Percentiles rank a stretch among this genome's conserved stretches.
Evolutionary conservation across 345 rosid genomes (phyloP).

Genomic region (Salix suchowensis): DNA sequence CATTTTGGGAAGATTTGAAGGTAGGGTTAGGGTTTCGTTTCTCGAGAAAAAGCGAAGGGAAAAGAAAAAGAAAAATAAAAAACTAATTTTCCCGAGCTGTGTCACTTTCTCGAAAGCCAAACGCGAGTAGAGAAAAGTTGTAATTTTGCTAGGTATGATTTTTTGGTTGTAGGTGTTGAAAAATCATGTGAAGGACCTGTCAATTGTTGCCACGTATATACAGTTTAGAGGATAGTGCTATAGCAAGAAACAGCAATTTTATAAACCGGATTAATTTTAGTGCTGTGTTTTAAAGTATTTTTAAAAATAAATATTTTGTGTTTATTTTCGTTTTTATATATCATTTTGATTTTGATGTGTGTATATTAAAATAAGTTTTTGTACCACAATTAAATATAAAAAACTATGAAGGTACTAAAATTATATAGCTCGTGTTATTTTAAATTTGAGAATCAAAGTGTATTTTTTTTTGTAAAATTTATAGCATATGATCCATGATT

Average conservation of each 20-base stretch:
- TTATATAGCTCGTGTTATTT: no score
- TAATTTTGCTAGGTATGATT: background rate
- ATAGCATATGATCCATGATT: no score
- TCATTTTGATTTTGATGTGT: no score
- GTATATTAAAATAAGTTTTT: no score
- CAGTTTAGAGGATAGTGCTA: no score
- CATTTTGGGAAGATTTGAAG: constrained; percentile 10
- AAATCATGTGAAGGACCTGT: constrained; percentile 5
- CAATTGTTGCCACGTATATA: background rate
- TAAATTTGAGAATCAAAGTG: no score
- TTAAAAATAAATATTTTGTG: no score
- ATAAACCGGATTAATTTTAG: background rate
- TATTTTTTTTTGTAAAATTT: no score
- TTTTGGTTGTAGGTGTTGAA: background rate
- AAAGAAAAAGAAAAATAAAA: background rate
- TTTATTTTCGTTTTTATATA: no score
- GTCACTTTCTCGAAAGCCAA: constrained; percentile 47
- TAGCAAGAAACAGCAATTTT: background rate
- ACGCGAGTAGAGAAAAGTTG: constrained; percentile 34
- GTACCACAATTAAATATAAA: no score
- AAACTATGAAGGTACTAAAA: no score
- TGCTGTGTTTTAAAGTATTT: no score
- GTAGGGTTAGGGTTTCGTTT: constrained; percentile 26
- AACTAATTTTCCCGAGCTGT: constrained; percentile 28
- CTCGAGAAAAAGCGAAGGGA: constrained; percentile 9